A percentile compares a stretch with the other conserved stretches of the same genome.
Conservation (phyloP, 495 filamentous ascomycete species). For the Pseudoneurospora amorphoporcata region DNA sequence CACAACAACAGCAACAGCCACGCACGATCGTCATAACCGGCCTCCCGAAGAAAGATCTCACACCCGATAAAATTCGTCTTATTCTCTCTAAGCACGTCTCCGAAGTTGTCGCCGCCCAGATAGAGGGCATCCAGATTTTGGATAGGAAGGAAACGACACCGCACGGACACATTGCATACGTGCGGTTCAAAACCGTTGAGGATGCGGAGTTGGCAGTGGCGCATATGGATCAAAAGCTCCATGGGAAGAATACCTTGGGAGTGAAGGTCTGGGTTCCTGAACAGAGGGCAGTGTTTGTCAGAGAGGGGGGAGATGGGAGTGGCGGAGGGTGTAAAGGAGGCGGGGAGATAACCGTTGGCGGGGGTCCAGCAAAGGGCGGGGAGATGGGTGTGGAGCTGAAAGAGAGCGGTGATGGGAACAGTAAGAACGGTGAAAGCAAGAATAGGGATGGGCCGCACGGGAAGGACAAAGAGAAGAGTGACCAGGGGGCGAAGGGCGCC, state of each 20-base stretch:
- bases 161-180: neutral
- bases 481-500: neutral
- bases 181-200: slow-evolving; percentile 4
- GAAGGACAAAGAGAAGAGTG: neutral
- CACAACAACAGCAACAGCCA: neutral
- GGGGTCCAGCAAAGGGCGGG: neutral
- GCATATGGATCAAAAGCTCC: neutral
- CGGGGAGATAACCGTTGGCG: neutral
- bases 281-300: neutral
- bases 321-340: neutral
- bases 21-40: neutral
- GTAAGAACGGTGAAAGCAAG: neutral
- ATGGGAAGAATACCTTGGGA: neutral
- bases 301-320: neutral
- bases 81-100: slow-evolving; percentile 1
- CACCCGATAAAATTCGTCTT: neutral
- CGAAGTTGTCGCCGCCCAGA: neutral
- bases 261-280: neutral
- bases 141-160: neutral
- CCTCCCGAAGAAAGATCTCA: neutral
- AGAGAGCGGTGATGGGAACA: neutral
- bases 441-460: neutral
- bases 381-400: neutral
- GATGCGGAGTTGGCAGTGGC: neutral
- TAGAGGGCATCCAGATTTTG: neutral